phyloP scores from a whole-genome alignment of 306 rosid genomes.

The Senna tora region DNA sequence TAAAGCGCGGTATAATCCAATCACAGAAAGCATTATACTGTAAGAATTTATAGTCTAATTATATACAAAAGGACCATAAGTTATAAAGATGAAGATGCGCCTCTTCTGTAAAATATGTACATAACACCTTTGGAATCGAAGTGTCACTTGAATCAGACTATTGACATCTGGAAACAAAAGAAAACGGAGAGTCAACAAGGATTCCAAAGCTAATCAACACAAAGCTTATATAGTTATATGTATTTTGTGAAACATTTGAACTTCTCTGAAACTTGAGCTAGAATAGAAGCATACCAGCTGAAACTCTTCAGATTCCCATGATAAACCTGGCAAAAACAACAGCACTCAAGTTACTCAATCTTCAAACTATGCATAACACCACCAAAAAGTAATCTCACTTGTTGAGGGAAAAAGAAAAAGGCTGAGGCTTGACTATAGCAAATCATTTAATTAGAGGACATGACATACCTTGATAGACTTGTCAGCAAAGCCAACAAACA shows the following conservation, averaged over 20 bases:
- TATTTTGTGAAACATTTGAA: slow-evolving; percentile 8
- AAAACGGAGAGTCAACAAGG: background rate
- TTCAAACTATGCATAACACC: slow-evolving; percentile 22
- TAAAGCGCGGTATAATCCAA: background rate
- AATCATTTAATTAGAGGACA: slow-evolving; percentile 19
- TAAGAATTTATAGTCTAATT: slow-evolving; percentile 2
- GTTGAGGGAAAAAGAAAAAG: background rate
- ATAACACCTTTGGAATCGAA: slow-evolving; percentile 13
- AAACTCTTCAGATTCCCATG: slow-evolving; percentile 44
- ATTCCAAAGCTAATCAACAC: slow-evolving; percentile 20
- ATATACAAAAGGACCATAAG: slow-evolving; percentile 13
- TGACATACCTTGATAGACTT: slow-evolving; percentile 66
- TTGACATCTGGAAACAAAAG: slow-evolving; percentile 15
- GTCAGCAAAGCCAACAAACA: slow-evolving; percentile 76
- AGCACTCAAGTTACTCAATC: slow-evolving; percentile 9
- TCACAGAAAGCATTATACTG: background rate
- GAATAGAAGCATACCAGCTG: slow-evolving; percentile 29
- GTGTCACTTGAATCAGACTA: slow-evolving; percentile 28
- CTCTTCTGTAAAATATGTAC: slow-evolving; percentile 20
- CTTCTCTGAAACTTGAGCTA: slow-evolving; percentile 35
- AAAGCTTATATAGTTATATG: background rate
- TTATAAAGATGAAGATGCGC: background rate
- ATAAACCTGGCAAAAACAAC: slow-evolving; percentile 64
- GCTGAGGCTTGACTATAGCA: slow-evolving; percentile 3
- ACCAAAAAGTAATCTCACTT: slow-evolving; percentile 19